A percentile compares a stretch with the other conserved stretches of the same genome.
These are phyloP conservation scores for Cymodocea nodosa DNA, from an alignment of 116 monocot species.

Conservation along the genomic window DNA sequence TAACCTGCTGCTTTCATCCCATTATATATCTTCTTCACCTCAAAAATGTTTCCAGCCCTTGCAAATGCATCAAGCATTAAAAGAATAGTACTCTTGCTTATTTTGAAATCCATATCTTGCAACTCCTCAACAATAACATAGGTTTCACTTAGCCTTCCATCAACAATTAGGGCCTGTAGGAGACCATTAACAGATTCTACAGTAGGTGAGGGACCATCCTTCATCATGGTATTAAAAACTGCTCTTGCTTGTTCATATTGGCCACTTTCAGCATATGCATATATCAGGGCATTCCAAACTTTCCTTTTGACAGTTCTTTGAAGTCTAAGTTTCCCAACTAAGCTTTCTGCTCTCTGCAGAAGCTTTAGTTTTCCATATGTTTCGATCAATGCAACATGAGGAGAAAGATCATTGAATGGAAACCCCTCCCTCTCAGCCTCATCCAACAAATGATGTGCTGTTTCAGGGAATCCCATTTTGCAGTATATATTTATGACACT, in stretches of 20 bases:
- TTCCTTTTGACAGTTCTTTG: conserved; percentile 47
- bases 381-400: conserved; percentile 56
- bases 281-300: conserved; percentile 89
- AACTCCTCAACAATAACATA: conserved; percentile 91
- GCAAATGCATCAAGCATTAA: conserved; percentile 97
- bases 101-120: conserved; percentile 93
- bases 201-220: conserved; percentile 65
- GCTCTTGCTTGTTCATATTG: conserved; percentile 86
- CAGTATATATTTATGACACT: conserved; percentile 62
- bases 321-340: conserved; percentile 72
- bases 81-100: conserved; percentile 82
- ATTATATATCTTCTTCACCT: conserved; percentile 94
- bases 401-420: conserved; percentile 27
- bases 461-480: conserved; percentile 82
- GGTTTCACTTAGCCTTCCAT: conserved; percentile 74
- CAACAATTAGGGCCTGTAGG: conserved; percentile 75
- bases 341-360: conserved; percentile 68
- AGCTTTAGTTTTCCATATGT: conserved; percentile 75
- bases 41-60: conserved; percentile 74
- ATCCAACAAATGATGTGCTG: conserved; percentile 58
- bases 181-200: conserved; percentile 90
- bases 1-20: conserved; percentile 97
- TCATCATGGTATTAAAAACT: conserved; percentile 81
- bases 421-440: conserved; percentile 39
- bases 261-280: conserved; percentile 90